Base-by-base conservation (phyloP, 371 early-diverging fungal genomes). In the Mucor irregularis region DNA sequence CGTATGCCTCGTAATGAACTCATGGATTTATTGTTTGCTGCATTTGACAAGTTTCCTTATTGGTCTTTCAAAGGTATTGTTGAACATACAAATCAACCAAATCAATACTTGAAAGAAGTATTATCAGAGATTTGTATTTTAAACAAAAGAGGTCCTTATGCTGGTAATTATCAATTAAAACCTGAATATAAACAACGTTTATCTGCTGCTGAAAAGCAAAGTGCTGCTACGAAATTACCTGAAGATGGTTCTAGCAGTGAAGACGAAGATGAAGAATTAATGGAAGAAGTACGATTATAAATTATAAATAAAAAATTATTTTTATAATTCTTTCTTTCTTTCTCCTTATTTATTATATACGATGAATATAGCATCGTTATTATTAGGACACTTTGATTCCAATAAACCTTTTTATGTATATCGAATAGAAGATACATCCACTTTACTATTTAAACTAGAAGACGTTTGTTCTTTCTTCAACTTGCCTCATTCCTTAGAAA, bases 51-150 rank as follows among this genome's bases (percentile, higher is more conserved):
- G 58, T 85, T 82, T 49, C 83, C 84, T n/a, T 91, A 94, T 64
- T 93, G 90, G 89, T 83, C 84, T 16, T 86, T 96, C 66, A 93
- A 90, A 73, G 92, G 88, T 29, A 72, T 96, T 46, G 74, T 90
- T 6, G 94, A 93, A 51, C 80, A 85, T 31, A 92, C 90, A 11
- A 76, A 87, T 49, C 93, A 93, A 64, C 92, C 92, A 3, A 71
- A 68, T 21, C 72, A 86, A 21, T 97, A 87, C 61, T 74, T 97
- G 35, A 94, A 91, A 58, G 97, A 97, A 60, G 85, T 95, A 1
- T 59, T 97, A 22, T 48, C 58, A 3, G 93, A 96, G 31, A 85
- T 96, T 46, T 88, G 90, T 40, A 80, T 86, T 25, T 68, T 93
- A 29, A 89, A 92, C 74, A 92, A 90, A 69, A 80, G 87, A 28